Evolutionary conservation across 108 stramenopile species (phyloP).

Genomic region (Fistulifera solaris): DNA sequence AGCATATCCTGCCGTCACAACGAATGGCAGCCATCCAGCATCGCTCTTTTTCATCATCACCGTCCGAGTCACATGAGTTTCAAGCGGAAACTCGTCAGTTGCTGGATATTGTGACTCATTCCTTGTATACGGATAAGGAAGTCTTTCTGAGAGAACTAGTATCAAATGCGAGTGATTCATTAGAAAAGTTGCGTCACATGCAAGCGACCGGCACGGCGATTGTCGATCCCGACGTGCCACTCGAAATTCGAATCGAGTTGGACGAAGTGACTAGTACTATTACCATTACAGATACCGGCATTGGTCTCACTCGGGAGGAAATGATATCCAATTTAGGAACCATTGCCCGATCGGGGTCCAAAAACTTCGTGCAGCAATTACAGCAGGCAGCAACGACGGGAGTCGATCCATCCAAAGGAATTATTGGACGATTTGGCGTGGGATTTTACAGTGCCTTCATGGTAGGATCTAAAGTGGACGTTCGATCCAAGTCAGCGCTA

Average conservation of each 20-base stretch:
- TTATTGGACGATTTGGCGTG: slow-evolving; percentile 97
- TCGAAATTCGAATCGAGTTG: slow-evolving; percentile 79
- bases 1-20: too few relatives aligned
- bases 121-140: slow-evolving; percentile 97
- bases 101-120: slow-evolving; percentile 91
- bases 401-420: slow-evolving; percentile 37
- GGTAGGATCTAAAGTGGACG: slow-evolving; percentile 89
- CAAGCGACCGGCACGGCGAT: slow-evolving; percentile 34
- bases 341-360: slow-evolving; percentile 92
- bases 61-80: slow-evolving; percentile 40
- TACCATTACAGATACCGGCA: slow-evolving; percentile 92
- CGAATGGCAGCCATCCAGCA: too few relatives aligned
- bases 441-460: slow-evolving; percentile 97
- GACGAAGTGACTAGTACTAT: slow-evolving; percentile 80
- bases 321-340: slow-evolving; percentile 91
- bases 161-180: slow-evolving; percentile 93
- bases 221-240: slow-evolving; percentile 38
- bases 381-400: slow-evolving; percentile 13
- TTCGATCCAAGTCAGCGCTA: slow-evolving; percentile 57
- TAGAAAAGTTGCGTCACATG: slow-evolving; percentile 92
- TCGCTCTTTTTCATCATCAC: too few relatives aligned
- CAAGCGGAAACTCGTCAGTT: slow-evolving; percentile 91
- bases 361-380: slow-evolving; percentile 78
- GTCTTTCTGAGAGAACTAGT: slow-evolving; percentile 98
- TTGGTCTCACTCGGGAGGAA: slow-evolving; percentile 91